Conservation (phyloP, 371 early-diverging fungal species). For the Lichtheimia ornata region DNA sequence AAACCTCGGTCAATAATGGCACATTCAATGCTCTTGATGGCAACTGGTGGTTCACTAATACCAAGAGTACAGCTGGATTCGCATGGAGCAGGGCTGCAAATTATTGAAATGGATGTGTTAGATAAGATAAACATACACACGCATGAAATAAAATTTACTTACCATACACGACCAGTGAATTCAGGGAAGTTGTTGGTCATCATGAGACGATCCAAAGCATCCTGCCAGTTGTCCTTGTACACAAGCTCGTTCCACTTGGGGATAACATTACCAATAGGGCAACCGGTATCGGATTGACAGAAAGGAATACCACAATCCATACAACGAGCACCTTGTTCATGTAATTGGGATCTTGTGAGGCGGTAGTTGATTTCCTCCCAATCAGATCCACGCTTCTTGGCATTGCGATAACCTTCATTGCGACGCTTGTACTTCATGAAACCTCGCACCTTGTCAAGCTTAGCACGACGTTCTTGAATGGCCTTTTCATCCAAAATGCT, state of each 20-base stretch:
- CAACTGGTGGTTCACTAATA: conserved; percentile 90
- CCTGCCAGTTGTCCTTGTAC: conserved; percentile 92
- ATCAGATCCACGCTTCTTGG: conserved; percentile 80
- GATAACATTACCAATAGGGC: conserved; percentile 96
- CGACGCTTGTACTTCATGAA: conserved; percentile 93
- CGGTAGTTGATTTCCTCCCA: conserved; percentile 94
- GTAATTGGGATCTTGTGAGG: conserved; percentile 75
- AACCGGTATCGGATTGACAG: conserved; percentile 95
- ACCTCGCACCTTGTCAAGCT: conserved; percentile 82
- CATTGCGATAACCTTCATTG: conserved; percentile 85
- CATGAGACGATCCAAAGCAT: conserved; percentile 88
- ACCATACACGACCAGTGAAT: conserved; percentile 65
- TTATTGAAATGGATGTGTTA: neutral
- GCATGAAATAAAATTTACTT: conserved; percentile 29
- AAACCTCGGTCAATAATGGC: conserved; percentile 96
- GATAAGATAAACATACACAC: conserved; percentile 3
- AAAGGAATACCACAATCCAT: conserved; percentile 98
- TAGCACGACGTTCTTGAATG: conserved; percentile 64
- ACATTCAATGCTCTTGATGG: conserved; percentile 95
- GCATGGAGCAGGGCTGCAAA: conserved; percentile 86
- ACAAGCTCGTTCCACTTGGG: conserved; percentile 98
- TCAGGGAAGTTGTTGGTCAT: conserved; percentile 99
- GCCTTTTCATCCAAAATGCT: conserved; percentile 74
- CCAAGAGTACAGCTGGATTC: conserved; percentile 75
- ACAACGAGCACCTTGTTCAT: conserved; percentile 94